phyloP scores from a whole-genome alignment of 306 rosid species.

The Begonia loranthoides region DNA sequence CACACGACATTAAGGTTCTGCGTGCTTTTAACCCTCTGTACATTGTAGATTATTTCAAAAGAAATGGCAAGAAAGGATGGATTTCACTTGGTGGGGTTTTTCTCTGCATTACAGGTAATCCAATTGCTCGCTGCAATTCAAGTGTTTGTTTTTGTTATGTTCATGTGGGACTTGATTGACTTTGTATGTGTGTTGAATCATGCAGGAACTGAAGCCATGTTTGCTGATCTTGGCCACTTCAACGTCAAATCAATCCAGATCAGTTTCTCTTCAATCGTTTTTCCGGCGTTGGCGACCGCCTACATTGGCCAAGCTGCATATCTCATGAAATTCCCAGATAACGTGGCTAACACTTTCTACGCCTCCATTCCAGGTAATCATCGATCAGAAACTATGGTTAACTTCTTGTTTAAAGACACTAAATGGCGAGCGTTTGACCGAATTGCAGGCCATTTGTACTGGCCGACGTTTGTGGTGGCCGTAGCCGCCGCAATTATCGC shows the following conservation, averaged over 20 bases:
- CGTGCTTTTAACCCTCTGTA: constrained; percentile 47
- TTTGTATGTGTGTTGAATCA: neutral
- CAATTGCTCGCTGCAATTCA: no score
- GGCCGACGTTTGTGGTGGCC: constrained; percentile 82
- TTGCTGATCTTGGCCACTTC: constrained; percentile 91
- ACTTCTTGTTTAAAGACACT: neutral
- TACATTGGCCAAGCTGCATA: constrained; percentile 51
- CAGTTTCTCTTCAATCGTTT: constrained; percentile 35
- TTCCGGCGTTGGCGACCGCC: constrained; percentile 32
- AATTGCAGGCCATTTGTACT: constrained; percentile 42
- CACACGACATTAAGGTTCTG: constrained; percentile 26
- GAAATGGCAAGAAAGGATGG: constrained; percentile 46
- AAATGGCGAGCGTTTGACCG: neutral
- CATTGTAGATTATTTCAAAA: constrained; percentile 25
- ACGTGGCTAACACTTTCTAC: constrained; percentile 30
- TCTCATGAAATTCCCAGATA: constrained; percentile 35
- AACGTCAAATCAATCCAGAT: constrained; percentile 54
- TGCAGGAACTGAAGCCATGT: constrained; percentile 83
- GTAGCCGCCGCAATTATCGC: constrained; percentile 73
- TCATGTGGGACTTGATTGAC: neutral
- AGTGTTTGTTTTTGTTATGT: neutral
- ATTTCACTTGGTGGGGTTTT: constrained; percentile 51
- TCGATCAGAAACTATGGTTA: neutral
- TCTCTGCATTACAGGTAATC: constrained; percentile 39
- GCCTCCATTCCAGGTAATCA: constrained; percentile 31